A percentile compares a stretch with the other conserved stretches of the same genome.
phyloP scores from a whole-genome alignment of 2,329 filamentous ascomycete genomes.

The Ascochyta lentis region DNA sequence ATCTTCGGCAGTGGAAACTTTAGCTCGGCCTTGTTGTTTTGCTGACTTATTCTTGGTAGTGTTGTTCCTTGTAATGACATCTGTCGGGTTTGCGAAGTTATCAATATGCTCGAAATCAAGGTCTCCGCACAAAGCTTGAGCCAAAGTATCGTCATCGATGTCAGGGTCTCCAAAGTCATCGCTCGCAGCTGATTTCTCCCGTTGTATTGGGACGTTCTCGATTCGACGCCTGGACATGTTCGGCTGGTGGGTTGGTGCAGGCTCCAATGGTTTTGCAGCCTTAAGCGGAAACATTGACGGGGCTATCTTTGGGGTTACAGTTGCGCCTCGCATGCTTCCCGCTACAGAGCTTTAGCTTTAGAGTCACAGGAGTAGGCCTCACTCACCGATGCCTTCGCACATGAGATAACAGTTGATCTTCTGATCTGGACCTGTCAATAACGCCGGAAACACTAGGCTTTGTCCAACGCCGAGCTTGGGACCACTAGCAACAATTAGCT shows the following conservation, averaged over 20 bases:
- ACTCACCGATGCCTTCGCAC: constrained; percentile 80
- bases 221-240: constrained; percentile 43
- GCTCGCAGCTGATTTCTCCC: constrained; percentile 22
- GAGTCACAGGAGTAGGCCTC: accelerated
- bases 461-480: constrained; percentile 68
- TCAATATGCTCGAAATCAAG: constrained; percentile 61
- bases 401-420: constrained; percentile 73
- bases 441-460: constrained; percentile 65
- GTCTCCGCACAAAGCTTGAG: constrained; percentile 49
- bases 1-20: constrained; percentile 12
- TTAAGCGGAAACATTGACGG: constrained; percentile 51
- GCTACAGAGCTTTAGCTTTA: constrained; percentile 49
- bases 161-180: constrained; percentile 63
- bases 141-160: constrained; percentile 61
- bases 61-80: constrained; percentile 27
- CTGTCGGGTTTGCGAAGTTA: constrained; percentile 50
- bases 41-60: constrained; percentile 25
- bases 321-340: constrained; percentile 62
- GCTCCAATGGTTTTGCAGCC: constrained; percentile 17
- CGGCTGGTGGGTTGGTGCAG: constrained; percentile 21
- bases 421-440: constrained; percentile 62
- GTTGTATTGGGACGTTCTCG: constrained; percentile 18
- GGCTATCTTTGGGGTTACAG: constrained; percentile 59
- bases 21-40: constrained; percentile 9
- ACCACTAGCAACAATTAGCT: constrained; percentile 60